Evolutionary conservation across 176 grass and related monocot species (phyloP).

Genomic region (Neostapfia colusana): DNA sequence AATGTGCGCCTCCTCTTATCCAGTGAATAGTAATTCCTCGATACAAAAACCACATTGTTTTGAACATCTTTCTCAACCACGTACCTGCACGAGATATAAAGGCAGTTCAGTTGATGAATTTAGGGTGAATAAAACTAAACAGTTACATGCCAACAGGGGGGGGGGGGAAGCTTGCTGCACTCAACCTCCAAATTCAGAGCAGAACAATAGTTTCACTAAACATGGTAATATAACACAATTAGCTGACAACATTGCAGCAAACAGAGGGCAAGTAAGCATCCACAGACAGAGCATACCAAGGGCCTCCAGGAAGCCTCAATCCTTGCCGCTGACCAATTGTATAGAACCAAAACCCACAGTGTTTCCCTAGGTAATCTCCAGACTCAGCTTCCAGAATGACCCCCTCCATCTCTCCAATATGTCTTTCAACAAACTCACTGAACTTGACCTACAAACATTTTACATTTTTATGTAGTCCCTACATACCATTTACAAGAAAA

Average conservation of each 20-base stretch:
- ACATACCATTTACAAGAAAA: background rate
- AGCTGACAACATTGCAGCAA: conserved; percentile 15
- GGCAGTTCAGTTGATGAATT: background rate
- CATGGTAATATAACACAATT: conserved; percentile 21
- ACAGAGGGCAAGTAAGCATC: conserved; percentile 9
- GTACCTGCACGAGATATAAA: conserved; percentile 53
- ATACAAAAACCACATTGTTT: conserved; percentile 89
- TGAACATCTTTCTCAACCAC: conserved; percentile 91
- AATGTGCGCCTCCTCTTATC: conserved; percentile 82
- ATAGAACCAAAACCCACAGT: conserved; percentile 94
- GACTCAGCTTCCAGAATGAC: conserved; percentile 88
- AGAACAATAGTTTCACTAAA: background rate
- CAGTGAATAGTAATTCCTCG: conserved; percentile 88
- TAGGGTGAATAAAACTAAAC: background rate
- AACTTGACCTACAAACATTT: conserved; percentile 82
- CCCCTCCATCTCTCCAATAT: conserved; percentile 86
- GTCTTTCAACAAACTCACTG: conserved; percentile 91
- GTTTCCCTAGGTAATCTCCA: conserved; percentile 89
- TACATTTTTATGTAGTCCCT: conserved; percentile 4
- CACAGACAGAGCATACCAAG: conserved; percentile 55
- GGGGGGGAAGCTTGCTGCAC: background rate
- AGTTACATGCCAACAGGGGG: background rate
- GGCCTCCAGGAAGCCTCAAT: conserved; percentile 81
- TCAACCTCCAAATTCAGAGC: background rate
- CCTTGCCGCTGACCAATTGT: conserved; percentile 94